Conservation (phyloP, 768 basidiomycete species). For the Xanthoconium stramineum region DNA sequence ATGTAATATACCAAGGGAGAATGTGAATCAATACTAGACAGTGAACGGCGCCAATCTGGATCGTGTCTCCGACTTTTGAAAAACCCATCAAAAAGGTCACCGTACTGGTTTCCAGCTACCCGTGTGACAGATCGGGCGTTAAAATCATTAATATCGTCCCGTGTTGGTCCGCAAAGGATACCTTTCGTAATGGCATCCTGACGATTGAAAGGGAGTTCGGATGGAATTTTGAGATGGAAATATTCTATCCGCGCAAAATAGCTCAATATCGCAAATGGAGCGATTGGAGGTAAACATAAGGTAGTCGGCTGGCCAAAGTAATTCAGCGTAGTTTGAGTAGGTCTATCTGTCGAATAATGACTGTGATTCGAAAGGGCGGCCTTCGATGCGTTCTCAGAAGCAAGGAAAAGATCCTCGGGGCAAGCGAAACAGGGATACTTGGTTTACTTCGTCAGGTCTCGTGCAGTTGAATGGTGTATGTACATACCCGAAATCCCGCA, state of each 20-base stretch:
- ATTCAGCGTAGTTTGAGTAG: constrained; percentile 29
- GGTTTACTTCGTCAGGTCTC: constrained; percentile 9
- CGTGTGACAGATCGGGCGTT: constrained; percentile 41
- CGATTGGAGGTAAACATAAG: constrained; percentile 40
- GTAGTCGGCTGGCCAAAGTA: constrained; percentile 42
- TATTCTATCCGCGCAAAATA: constrained; percentile 46
- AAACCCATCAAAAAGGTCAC: constrained; percentile 16
- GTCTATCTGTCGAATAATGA: constrained; percentile 29
- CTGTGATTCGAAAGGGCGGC: constrained; percentile 22
- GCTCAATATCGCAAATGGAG: constrained; percentile 45
- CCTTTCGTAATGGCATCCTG: constrained; percentile 31
- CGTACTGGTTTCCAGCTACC: constrained; percentile 28
- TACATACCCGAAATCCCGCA: constrained; percentile 48
- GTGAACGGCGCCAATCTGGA: constrained; percentile 29
- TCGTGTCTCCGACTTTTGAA: constrained; percentile 31
- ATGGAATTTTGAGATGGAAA: constrained; percentile 34
- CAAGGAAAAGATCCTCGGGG: constrained; percentile 35
- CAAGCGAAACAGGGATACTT: constrained; percentile 38
- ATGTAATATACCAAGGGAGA: constrained; percentile 31
- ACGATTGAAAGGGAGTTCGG: constrained; percentile 39
- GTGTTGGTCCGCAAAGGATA: constrained; percentile 37
- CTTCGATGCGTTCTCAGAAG: constrained; percentile 11
- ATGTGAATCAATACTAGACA: constrained; percentile 4
- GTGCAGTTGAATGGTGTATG: background rate
- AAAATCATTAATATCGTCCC: constrained; percentile 45